phyloP scores from a whole-genome alignment of 495 filamentous ascomycete species.

The Trypethelium eluteriae region DNA sequence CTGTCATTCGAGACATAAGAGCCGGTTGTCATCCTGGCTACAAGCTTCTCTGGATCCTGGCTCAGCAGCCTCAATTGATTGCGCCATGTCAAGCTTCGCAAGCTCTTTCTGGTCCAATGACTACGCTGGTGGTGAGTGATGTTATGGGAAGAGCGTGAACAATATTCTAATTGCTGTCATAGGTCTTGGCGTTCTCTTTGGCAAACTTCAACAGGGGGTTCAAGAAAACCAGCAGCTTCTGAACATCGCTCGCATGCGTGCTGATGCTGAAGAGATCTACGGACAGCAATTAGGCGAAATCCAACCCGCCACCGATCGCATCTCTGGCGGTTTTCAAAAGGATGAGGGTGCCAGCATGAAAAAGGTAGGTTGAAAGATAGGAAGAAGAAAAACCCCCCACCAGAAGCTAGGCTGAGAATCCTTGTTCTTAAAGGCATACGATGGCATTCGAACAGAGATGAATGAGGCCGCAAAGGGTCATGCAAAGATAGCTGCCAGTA shows the following conservation, averaged over 20 bases:
- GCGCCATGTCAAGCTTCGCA: slow-evolving; percentile 73
- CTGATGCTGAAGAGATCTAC: slow-evolving; percentile 90
- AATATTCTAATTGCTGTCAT: slow-evolving; percentile 6
- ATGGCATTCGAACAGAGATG: slow-evolving; percentile 92
- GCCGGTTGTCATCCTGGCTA: not conserved
- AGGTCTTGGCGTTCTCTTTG: slow-evolving; percentile 92
- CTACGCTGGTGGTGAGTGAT: slow-evolving; percentile 69
- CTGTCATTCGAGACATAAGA: not conserved
- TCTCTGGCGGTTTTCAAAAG: slow-evolving; percentile 75
- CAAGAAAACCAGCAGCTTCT: slow-evolving; percentile 92
- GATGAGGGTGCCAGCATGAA: slow-evolving; percentile 95
- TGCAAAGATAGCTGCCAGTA: slow-evolving; percentile 89
- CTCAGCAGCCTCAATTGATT: not conserved
- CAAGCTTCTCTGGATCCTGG: not conserved
- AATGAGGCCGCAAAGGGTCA: slow-evolving; percentile 82
- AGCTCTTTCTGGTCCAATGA: slow-evolving; percentile 95
- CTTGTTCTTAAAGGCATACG: slow-evolving; percentile 63
- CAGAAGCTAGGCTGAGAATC: slow-evolving; percentile 7
- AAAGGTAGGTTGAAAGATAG: slow-evolving; percentile 56
- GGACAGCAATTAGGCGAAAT: slow-evolving; percentile 75
- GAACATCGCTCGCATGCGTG: slow-evolving; percentile 84
- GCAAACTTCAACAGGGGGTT: slow-evolving; percentile 92
- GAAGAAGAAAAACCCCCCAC: slow-evolving; percentile 7
- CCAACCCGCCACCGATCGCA: slow-evolving; percentile 68
- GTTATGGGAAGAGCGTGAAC: not conserved